Base-by-base conservation (phyloP, 1,284 basidiomycete species). In the Ceratobasidium sp. region DNA sequence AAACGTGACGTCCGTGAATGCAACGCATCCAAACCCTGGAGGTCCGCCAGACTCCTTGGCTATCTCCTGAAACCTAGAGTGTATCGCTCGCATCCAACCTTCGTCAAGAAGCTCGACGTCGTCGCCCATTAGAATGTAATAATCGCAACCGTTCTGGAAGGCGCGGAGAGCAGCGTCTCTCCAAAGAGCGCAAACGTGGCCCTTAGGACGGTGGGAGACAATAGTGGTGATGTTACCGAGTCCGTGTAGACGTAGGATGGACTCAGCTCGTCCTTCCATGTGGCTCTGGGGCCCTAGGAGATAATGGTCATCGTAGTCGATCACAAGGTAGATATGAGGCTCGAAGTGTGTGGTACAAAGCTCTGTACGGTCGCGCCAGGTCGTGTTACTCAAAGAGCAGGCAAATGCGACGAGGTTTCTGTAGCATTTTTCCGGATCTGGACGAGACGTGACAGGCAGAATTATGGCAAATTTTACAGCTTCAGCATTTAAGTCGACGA, bases 101-200 rank as follows among this genome's bases (percentile, higher is more conserved):
- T 87, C 85, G 69, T 90, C 88, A 23, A 85, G 81, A 7, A 91
- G 79, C 39, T 84, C 81, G 1, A 91, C 87, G 78, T 91, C 90
- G 78, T 91, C 90, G 7, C 90, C 90, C 85, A 91, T 84, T n/a
- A 91, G 86, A 3, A 87, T 85, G 78, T 88, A 86, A 81, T 90
- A 91, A 76, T 90, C 87, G 77, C 88, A 90, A 0, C 82, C 80
- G 63, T 90, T 89, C 26, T 85, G 61, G 86, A 86, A 90, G 5
- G 90, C 91, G 66, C 79, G 81, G n/a, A n/a, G n/a, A n/a, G 91
- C 89, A 63, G 86, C 87, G 53, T 88, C 85, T 51, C 88, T 82
- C 91, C 90, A 91, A 20, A 91, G 86, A 18, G 85, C 85, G 79
- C 90, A 91, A 40, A 91, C 85, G 76, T 88, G 85, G 0, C 90